phyloP scores from a whole-genome alignment of 2,329 filamentous ascomycete genomes.

The Xylariaceae sp. region DNA sequence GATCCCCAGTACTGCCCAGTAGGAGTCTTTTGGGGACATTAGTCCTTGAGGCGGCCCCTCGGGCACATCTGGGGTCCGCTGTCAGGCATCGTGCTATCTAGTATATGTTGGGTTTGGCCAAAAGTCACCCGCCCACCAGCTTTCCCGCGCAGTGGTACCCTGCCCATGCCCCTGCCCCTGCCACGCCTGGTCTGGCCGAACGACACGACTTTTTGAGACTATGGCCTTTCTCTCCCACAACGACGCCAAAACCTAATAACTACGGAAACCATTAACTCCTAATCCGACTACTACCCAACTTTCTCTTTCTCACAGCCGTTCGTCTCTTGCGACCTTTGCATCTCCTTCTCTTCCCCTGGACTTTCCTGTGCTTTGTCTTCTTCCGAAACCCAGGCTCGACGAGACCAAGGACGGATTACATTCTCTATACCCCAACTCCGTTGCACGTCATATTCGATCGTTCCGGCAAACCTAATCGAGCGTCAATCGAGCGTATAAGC shows the following conservation, averaged over 20 bases:
- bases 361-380: neutral
- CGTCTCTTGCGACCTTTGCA: too few relatives aligned
- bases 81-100: neutral
- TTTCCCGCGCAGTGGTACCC: conserved; percentile 11
- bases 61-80: neutral
- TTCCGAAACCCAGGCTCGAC: conserved; percentile 10
- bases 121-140: too few relatives aligned
- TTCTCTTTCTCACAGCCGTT: too few relatives aligned
- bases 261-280: conserved; percentile 13
- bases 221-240: neutral
- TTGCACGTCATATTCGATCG: conserved; percentile 1
- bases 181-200: conserved; percentile 9
- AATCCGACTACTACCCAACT: too few relatives aligned
- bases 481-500: neutral
- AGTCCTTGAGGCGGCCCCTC: neutral
- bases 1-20: neutral
- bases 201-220: conserved; percentile 13
- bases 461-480: conserved; percentile 3
- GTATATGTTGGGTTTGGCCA: conserved; percentile 16
- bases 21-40: neutral
- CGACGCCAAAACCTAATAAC: neutral
- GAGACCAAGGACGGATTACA: conserved; percentile 1
- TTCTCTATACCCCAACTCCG: neutral
- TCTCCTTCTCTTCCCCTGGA: neutral
- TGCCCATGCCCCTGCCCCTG: too few relatives aligned